Evolutionary conservation across 768 basidiomycete species (phyloP).

Genomic region (Termitomyces sp.): DNA sequence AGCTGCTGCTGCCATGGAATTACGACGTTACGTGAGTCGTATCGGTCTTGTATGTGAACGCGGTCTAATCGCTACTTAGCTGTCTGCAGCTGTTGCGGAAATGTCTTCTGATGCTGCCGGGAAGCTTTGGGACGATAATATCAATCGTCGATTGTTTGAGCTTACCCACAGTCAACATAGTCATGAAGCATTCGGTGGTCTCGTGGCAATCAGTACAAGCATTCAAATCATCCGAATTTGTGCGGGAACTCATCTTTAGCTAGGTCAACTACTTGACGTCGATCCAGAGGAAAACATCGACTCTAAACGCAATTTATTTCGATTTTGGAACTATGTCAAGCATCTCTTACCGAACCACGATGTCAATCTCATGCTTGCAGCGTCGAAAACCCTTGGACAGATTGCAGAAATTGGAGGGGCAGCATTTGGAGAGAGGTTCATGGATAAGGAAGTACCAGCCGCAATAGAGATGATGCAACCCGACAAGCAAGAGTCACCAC

Average conservation of each 20-base stretch:
- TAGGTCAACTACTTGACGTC: conserved; percentile 71
- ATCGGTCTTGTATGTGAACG: conserved; percentile 1
- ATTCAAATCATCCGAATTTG: not conserved
- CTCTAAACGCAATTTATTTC: conserved; percentile 74
- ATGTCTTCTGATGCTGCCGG: conserved; percentile 77
- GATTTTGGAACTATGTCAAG: conserved; percentile 91
- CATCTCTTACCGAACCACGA: conserved; percentile 88
- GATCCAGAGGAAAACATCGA: conserved; percentile 80
- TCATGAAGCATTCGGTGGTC: conserved; percentile 79
- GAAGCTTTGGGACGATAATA: conserved; percentile 83
- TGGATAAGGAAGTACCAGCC: conserved; percentile 83
- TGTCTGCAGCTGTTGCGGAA: conserved; percentile 67
- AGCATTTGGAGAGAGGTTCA: conserved; percentile 83
- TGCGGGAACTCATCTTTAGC: conserved; percentile 7
- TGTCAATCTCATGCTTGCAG: conserved; percentile 89
- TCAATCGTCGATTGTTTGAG: conserved; percentile 75
- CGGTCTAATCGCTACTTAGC: conserved; percentile 35
- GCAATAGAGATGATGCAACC: conserved; percentile 78
- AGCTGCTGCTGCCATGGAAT: conserved; percentile 61
- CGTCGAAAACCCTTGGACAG: conserved; percentile 86
- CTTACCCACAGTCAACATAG: conserved; percentile 78
- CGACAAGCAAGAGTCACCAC: conserved; percentile 76
- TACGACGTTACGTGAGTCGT: conserved; percentile 66
- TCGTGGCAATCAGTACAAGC: conserved; percentile 77
- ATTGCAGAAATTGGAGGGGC: conserved; percentile 82